Evolutionary conservation across 1,139 yeast genomes (phyloP), one percentile per base, ranked within the genome.

Genomic region (Pichia sp.): DNA sequence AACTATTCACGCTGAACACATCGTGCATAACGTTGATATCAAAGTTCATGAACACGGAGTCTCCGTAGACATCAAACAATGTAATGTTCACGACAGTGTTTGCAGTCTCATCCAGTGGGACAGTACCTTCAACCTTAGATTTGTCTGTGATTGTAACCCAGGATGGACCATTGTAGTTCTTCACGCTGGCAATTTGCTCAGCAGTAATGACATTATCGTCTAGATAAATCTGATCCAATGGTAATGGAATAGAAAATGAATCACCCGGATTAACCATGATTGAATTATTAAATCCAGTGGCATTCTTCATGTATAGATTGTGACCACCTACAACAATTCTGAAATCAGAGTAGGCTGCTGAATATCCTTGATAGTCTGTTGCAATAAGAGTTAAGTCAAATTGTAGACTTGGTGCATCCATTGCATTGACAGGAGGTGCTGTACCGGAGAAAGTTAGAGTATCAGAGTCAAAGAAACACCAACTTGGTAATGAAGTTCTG

Each of bases 401-500:
- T 34, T 67, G 64, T 49, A 75, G 68, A 22, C 94, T 85, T 11
- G 97, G 96, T 2, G 98, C 98, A 49, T 84, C 78, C 11, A 72
- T 68, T 2, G 96, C 83, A 47, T 83, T 80, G 22, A 84, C 85
- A 8, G 81, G 64, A 4, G 99, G 99, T 0, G 95, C 91, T 2
- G 79, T 77, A 27, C 99, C 99, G 27, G 76, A 67, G 56, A 87
- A 88, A n/a, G 82, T 69, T 44, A 84, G 60, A 4, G 59, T 42
- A 37, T 63, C 66, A 9, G 77, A 56, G 52, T 84, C 75, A 53
- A 88, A 91, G 38, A 61, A 58, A 36, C 87, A 64, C 98, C 98
- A 91, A 51, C 74, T 79, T 19, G 99, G 98, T 37, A 91, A 67
- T 2, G 98, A 93, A 2, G 95, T 72, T 53, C 91, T 74, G 54